Percentiles rank a stretch among this genome's conserved stretches.
These are phyloP conservation scores for Bromus sterilis DNA, from an alignment of 176 grass and related monocot species.

Conservation along the genomic window DNA sequence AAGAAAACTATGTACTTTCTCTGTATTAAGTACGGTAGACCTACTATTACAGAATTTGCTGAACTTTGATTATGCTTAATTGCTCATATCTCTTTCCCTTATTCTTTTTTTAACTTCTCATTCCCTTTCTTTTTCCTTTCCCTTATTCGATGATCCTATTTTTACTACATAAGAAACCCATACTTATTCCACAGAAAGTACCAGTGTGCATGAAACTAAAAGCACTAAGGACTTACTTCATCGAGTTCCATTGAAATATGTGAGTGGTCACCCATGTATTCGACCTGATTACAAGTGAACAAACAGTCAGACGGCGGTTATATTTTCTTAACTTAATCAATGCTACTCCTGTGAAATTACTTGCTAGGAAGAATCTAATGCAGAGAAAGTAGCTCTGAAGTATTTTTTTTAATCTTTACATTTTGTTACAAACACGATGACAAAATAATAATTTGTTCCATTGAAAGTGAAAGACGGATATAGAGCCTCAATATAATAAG, in stretches of 20 bases:
- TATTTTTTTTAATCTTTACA: neutral
- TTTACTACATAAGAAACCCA: neutral
- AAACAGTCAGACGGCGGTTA: constrained; percentile 20
- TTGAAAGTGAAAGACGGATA: neutral
- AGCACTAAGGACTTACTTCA: constrained; percentile 54
- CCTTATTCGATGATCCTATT: neutral
- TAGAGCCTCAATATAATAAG: neutral
- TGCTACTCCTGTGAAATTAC: neutral
- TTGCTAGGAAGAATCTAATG: neutral
- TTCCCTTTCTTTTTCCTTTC: too few relatives aligned
- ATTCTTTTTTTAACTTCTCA: too few relatives aligned
- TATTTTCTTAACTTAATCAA: neutral
- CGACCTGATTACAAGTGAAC: constrained; percentile 50
- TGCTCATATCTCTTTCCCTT: constrained; percentile 1
- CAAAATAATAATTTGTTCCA: neutral
- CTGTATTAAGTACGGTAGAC: neutral
- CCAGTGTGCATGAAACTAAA: neutral
- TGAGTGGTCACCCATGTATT: constrained; percentile 90
- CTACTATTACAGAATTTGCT: neutral
- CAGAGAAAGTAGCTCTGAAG: too few relatives aligned
- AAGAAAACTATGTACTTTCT: neutral
- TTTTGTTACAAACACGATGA: neutral
- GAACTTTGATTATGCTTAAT: neutral
- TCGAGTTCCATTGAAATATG: constrained; percentile 93
- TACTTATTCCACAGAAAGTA: neutral